Evolutionary conservation across 805 yeast species (phyloP), one percentile per base, ranked within the genome.

Genomic region (Kuraishia capsulata): DNA sequence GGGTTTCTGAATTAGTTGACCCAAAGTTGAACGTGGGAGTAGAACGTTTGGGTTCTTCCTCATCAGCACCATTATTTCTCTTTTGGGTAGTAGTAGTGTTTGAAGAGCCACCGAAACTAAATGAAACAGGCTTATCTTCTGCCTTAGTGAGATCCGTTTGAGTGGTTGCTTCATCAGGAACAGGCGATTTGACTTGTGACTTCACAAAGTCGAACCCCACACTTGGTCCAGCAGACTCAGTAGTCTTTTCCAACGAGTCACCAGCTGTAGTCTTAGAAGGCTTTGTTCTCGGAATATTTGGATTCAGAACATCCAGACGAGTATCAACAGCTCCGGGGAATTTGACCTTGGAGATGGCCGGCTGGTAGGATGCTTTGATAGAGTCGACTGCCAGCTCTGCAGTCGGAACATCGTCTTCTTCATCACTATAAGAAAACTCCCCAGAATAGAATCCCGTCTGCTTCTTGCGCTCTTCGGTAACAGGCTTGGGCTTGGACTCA

Each of bases 371-470:
- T 3, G 19, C 14, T 5, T n/a, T 21, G 11, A 32, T n/a, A 4
- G 21, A 17, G 5, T 16, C 32, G 16, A 19, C n/a, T 13, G 10
- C 17, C 17, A 11, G 9, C 11, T 23, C 26, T 23, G 26, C 6
- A 18, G 13, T 19, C 13, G 19, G 16, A n/a, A 14, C 19, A 6
- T 19, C 17, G 16, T 33, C 36, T 28, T 8, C 11, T 18, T 35
- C 37, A 3, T 18, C 20, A 21, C 26, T 31, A 20, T 38, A 38
- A 16, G 18, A 33, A 20, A 38, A 38, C 2, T 38, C 40, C 5
- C 37, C 37, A 16, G 28, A 23, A 20, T 33, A 38, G 18, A 18
- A 33, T 18, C 40, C 40, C 4, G 21, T 16, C 16, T 26, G 20
- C 18, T 33, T 25, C 31, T 38, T 33, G 14, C 40, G 13, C 11